Percentiles rank a stretch among this genome's conserved stretches.
phyloP scores from a whole-genome alignment of 345 rosid species.

The Stellera chamaejasme region DNA sequence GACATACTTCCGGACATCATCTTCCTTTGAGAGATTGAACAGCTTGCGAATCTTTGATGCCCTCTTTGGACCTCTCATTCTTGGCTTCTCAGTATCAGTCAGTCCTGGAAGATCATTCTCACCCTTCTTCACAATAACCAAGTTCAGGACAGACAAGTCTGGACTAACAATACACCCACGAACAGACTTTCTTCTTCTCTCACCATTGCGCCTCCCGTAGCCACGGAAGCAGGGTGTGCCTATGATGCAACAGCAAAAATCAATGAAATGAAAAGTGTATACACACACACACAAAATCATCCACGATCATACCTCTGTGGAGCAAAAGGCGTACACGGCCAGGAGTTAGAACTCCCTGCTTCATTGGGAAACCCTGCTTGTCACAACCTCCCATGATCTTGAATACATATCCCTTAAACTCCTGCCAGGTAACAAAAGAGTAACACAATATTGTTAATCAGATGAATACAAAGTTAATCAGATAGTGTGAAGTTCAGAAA shows the following conservation, averaged over 20 bases:
- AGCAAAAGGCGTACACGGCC: conserved; percentile 85
- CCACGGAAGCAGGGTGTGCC: conserved; percentile 88
- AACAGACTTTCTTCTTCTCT: conserved; percentile 82
- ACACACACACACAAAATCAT: background rate
- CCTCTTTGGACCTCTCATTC: conserved; percentile 96
- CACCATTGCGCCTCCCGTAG: conserved; percentile 69
- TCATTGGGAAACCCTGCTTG: conserved; percentile 91
- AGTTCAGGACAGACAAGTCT: conserved; percentile 78
- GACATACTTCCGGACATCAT: conserved; percentile 86
- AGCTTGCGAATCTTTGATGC: conserved; percentile 83
- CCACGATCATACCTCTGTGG: conserved; percentile 45
- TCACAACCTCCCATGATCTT: conserved; percentile 92
- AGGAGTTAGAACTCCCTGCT: conserved; percentile 81
- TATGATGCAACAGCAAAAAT: conserved; percentile 7
- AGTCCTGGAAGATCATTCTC: conserved; percentile 78
- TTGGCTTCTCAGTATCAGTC: conserved; percentile 84
- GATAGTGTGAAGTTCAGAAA: background rate
- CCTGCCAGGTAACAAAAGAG: conserved; percentile 25
- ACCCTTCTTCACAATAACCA: conserved; percentile 89
- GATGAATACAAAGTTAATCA: background rate
- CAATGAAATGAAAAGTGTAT: background rate
- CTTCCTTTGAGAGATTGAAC: conserved; percentile 82
- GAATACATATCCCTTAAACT: conserved; percentile 78
- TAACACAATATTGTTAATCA: background rate
- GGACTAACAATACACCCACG: conserved; percentile 89